Evolutionary conservation across 2,329 filamentous ascomycete species (phyloP).

Genomic region (Fusarium proliferatum): DNA sequence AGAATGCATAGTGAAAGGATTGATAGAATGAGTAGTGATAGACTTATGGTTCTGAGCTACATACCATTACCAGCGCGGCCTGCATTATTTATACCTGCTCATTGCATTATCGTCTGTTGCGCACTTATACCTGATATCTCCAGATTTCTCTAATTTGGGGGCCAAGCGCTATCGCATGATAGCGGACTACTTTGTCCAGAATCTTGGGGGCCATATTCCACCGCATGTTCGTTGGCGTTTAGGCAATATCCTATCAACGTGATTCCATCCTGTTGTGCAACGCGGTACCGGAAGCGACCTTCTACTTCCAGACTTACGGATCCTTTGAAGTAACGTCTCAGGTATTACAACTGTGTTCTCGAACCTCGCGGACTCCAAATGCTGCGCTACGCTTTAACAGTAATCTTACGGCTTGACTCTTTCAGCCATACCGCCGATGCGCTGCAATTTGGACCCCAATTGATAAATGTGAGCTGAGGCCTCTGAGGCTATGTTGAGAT

Average conservation of each 20-base stretch:
- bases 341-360: neutral
- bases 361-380: neutral
- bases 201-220: neutral
- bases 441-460: neutral
- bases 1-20: neutral
- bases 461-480: neutral
- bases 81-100: neutral
- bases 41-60: accelerated
- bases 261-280: too few relatives aligned
- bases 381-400: neutral
- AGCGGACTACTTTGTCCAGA: neutral
- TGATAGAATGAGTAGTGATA: accelerated
- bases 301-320: neutral
- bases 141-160: neutral
- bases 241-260: neutral
- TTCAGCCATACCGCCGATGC: neutral
- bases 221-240: neutral
- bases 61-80: neutral
- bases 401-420: neutral
- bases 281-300: neutral
- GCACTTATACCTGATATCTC: neutral
- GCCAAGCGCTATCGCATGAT: neutral
- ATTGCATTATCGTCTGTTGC: accelerated
- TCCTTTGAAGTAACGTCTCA: accelerated
- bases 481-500: too few relatives aligned